Evolutionary conservation across 495 filamentous ascomycete species (phyloP).

Genomic region (Daldinia concentrica): DNA sequence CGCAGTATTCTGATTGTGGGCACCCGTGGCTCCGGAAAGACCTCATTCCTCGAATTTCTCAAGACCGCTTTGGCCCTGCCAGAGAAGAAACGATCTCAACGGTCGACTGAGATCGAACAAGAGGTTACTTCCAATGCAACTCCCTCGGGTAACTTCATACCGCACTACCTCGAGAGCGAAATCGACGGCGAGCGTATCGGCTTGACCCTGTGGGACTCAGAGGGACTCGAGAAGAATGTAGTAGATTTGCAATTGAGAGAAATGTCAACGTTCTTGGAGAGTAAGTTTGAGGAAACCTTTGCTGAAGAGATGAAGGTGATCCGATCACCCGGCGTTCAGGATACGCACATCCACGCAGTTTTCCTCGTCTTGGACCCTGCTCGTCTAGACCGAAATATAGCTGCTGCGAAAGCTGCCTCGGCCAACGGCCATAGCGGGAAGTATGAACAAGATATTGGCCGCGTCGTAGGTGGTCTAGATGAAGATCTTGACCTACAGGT

Average conservation of each 20-base stretch:
- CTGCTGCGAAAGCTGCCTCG: conserved; percentile 65
- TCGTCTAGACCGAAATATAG: conserved; percentile 83
- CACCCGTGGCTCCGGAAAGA: conserved; percentile 89
- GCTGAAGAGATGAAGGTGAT: conserved; percentile 97
- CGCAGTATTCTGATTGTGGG: conserved; percentile 90
- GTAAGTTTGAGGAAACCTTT: conserved; percentile 98
- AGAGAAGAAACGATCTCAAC: conserved; percentile 71
- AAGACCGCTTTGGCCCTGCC: conserved; percentile 83
- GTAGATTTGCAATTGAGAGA: conserved; percentile 93
- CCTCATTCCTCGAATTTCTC: conserved; percentile 95
- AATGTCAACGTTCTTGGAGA: conserved; percentile 91
- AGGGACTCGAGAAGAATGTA: conserved; percentile 90
- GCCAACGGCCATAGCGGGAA: conserved; percentile 62
- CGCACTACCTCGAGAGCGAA: conserved; percentile 92
- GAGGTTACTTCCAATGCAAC: conserved; percentile 60
- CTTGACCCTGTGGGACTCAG: conserved; percentile 94
- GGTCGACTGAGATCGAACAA: conserved; percentile 60
- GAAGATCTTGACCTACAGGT: conserved; percentile 92
- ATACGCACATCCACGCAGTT: conserved; percentile 97
- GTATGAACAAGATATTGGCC: conserved; percentile 57
- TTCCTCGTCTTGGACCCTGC: conserved; percentile 92
- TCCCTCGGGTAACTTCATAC: conserved; percentile 72
- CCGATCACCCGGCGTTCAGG: conserved; percentile 88
- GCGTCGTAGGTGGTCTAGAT: conserved; percentile 76
- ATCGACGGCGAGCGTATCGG: conserved; percentile 93